Percentiles rank a stretch among this genome's conserved stretches.
These are phyloP conservation scores for Acanthamoeba royreba DNA, from an alignment of 208 protist genomes.

Conservation along the genomic window DNA sequence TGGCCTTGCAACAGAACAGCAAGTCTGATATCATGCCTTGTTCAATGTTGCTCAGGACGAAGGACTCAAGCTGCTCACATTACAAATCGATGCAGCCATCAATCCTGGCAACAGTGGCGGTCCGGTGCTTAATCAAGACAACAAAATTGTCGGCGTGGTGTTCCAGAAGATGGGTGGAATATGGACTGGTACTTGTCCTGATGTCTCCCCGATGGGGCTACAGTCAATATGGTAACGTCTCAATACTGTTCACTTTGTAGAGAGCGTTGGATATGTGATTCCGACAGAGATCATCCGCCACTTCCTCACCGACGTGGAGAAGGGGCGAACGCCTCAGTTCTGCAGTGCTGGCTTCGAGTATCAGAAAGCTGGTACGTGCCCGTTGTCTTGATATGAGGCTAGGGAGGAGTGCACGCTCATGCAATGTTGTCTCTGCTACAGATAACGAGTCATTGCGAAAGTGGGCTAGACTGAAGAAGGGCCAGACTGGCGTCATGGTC, in stretches of 20 bases:
- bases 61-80: not conserved
- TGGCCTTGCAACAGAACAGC: no score
- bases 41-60: not conserved
- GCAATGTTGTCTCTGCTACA: not conserved
- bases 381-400: not conserved
- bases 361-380: not conserved
- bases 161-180: constrained; percentile 11
- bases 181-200: not conserved
- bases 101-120: constrained; percentile 32
- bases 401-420: not conserved
- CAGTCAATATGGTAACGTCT: no score
- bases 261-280: not conserved
- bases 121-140: not conserved
- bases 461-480: not conserved
- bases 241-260: not conserved
- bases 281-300: constrained; percentile 6
- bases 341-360: not conserved
- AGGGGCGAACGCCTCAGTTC: not conserved
- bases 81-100: constrained; percentile 50
- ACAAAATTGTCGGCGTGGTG: constrained; percentile 32
- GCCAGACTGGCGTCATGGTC: not conserved
- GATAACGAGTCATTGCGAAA: not conserved
- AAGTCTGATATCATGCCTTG: no score
- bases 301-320: not conserved
- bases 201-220: no score